Percentiles rank a stretch among this genome's conserved stretches.
Conservation (phyloP, 2,329 filamentous ascomycete genomes). For the Hymenoscyphus fraxineus region DNA sequence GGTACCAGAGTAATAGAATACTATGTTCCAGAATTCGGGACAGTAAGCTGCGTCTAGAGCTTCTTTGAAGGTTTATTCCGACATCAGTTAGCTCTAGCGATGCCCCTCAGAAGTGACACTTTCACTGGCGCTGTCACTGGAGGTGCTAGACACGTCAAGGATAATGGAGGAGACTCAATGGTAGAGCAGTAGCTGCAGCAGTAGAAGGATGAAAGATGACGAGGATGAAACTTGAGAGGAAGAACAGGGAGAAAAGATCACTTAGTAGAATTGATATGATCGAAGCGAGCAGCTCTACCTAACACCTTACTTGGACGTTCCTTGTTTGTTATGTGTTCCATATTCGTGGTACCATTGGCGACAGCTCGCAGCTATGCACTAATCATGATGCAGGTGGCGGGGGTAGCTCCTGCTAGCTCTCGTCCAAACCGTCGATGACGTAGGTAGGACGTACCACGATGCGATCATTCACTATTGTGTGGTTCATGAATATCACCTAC, state of each 20-base stretch:
- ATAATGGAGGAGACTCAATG: neutral
- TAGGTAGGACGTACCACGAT: too few species aligned
- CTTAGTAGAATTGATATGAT: neutral
- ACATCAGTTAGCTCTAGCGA: neutral
- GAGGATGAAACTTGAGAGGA: neutral
- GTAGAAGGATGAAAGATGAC: neutral
- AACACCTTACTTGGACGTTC: neutral
- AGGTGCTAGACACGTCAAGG: neutral
- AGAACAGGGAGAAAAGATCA: neutral
- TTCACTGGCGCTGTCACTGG: too few species aligned
- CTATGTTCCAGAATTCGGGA: neutral
- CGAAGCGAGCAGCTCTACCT: neutral
- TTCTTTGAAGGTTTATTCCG: neutral
- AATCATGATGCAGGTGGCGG: too few species aligned
- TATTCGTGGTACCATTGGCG: neutral
- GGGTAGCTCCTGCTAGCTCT: too few species aligned
- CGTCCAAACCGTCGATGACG: too few species aligned
- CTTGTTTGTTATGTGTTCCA: conserved; percentile 1
- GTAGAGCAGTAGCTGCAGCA: neutral
- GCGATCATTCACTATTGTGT: too few species aligned
- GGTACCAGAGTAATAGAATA: neutral
- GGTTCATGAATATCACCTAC: too few species aligned
- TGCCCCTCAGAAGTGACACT: neutral
- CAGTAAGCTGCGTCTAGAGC: neutral
- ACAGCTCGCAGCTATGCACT: too few species aligned